phyloP scores from a whole-genome alignment of 495 filamentous ascomycete genomes.

The Tuber melanosporum region DNA sequence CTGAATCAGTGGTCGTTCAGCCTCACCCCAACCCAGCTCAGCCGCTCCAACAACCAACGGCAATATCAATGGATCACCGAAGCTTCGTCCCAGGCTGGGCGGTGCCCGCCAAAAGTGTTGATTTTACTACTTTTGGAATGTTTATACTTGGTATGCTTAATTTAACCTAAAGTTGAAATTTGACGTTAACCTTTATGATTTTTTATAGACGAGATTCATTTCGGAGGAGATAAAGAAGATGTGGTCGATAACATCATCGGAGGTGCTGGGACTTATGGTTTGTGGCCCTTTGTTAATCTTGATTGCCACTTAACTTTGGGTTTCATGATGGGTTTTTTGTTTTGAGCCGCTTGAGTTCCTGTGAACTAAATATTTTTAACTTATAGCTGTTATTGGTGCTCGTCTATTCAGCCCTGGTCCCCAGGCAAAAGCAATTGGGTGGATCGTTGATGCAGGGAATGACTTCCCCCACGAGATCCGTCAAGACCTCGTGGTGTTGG shows the following conservation, averaged over 20 bases:
- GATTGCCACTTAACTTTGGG: conserved; percentile 16
- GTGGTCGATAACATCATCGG: conserved; percentile 65
- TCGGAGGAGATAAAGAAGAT: conserved; percentile 52
- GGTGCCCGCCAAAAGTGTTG: conserved; percentile 43
- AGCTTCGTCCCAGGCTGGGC: not conserved
- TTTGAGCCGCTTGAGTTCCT: not conserved
- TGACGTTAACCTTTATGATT: not conserved
- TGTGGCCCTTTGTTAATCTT: conserved; percentile 2
- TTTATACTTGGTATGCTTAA: conserved; percentile 74
- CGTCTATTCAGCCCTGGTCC: conserved; percentile 70
- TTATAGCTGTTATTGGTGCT: conserved; percentile 65
- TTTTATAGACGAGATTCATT: conserved; percentile 80
- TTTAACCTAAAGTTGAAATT: not conserved
- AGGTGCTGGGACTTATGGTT: conserved; percentile 72
- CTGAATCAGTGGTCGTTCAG: not conserved
- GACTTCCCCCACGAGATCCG: conserved; percentile 71
- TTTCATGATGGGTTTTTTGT: not conserved
- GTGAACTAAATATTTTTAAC: not conserved
- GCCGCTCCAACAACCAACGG: not conserved
- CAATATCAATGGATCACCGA: not conserved
- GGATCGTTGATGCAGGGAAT: conserved; percentile 82
- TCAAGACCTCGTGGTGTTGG: conserved; percentile 60
- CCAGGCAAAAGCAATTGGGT: conserved; percentile 58
- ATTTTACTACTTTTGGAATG: conserved; percentile 89
- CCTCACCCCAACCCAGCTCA: not conserved